Evolutionary conservation across 2,329 filamentous ascomycete genomes (phyloP), one percentile per base, ranked within the genome.

Genomic region (Chaetomiaceae sp.): DNA sequence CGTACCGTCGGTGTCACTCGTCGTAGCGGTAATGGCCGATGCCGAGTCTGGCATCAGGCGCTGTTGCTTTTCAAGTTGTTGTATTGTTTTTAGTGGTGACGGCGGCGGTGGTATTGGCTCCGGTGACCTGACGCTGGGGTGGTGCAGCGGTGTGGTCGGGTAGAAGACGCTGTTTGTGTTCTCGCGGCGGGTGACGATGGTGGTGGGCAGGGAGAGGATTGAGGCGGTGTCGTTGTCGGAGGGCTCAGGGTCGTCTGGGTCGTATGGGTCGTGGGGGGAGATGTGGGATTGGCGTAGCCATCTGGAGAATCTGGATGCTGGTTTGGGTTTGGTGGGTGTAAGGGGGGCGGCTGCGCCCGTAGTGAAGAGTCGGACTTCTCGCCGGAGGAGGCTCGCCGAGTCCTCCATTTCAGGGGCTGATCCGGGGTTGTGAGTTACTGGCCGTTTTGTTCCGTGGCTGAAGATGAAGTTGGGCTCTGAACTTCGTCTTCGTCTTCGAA

Each of bases 161-260:
- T 42, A 29, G 49, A 42, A 47, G 43, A 43, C 47, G 50, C 43
- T 47, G 43, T 40, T 46, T 15, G 36, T 47, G 36, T 47, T 31
- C 14, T 3, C 27, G 8, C 27, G 15, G 50, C 44, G 20, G 19
- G 43, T 47, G 50, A 27, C 25, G 31, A 47, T 25, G 25, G 50
- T 53, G 5, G 43, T 29, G 5, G 50, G 43, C 33, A 51, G 34
- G 43, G 50, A 53, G 43, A 47, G 37, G 50, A 53, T 11, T 14
- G 49, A 52, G 19, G 42, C 31, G 11, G 40, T 31, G 19, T 38
- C 40, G 33, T 23, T 8, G 40, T 6, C 5, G 19, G 43, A n/a
- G 42, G 17, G 1, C 19, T n/a, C 14, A 14, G 4, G 6, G 33
- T 7, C 20, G 33, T 9, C 11, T 20, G 42, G 36, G 9, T 20